Evolutionary conservation across 2,329 filamentous ascomycete genomes (phyloP), one percentile per base, ranked within the genome.

Genomic region (Hypoxylon rubiginosum): DNA sequence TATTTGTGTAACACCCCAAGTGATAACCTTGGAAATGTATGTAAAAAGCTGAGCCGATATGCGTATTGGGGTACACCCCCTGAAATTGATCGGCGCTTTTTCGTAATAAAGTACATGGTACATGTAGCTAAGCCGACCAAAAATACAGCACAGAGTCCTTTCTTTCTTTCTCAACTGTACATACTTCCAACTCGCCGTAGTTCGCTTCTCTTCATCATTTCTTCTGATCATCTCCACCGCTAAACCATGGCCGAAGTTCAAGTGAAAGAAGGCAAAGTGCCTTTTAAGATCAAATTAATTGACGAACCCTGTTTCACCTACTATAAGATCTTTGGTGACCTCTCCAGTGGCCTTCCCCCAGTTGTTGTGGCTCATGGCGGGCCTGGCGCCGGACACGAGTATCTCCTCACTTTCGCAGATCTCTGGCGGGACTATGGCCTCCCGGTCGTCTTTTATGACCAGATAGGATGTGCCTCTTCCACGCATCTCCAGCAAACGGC

Each of bases 401-500:
- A 72, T 30, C 26, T 72, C 1, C 49, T 71, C 10, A 15, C 64
- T 0, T 63, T 58, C 10, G 46, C 64, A 5, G 51, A 59, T 1
- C 66, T 73, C 10, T 69, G 59, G 53, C 50, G 3, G 1, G 9
- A 56, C 3, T 67, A 71, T 28, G 61, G 36, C 45, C 28, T 69
- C 8, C 67, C 67, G 19, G 59, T 71, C 11, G 50, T 70, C 36
- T 69, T 71, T 24, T 69, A 70, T 28, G 71, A 72, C 54, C 68
- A 73, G 43, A 67, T 73, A 2, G 71, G 71, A 32, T 71, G 65
- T 15, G 71, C 48, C 15, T 21, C 56, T 9, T 73, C 71, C 10
- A 72, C 70, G 1, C 70, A 68, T 64, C 61, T 71, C 8, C 53
- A 11, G 10, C 43, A 69, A 3, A 68, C 51, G 34, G 56, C 45